Conservation (phyloP, 2,329 filamentous ascomycete genomes). For the Phoma sp. region DNA sequence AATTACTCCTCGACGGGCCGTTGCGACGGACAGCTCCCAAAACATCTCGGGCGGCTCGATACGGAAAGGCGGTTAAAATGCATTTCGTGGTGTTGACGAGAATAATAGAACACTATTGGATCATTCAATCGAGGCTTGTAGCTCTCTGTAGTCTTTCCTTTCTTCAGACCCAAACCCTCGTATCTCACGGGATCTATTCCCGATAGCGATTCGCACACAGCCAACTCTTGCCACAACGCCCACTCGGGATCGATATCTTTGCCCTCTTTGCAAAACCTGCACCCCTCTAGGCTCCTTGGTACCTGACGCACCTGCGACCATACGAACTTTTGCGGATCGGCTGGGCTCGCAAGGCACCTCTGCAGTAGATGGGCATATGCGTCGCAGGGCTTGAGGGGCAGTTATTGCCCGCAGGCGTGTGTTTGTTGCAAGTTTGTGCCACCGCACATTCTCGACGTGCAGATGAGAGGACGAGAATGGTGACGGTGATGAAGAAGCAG, state of each 20-base stretch:
- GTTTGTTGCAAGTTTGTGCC: neutral
- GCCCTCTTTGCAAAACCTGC: conserved; percentile 1
- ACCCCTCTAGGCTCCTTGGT: neutral
- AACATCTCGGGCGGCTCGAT: too few species aligned
- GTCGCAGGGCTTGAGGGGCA: neutral
- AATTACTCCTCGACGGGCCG: too few species aligned
- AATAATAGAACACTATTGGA: too few species aligned
- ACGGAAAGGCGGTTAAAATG: too few species aligned
- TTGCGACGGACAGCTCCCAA: too few species aligned
- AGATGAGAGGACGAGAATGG: neutral
- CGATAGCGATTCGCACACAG: neutral
- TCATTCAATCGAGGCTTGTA: too few species aligned
- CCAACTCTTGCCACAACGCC: conserved; percentile 7
- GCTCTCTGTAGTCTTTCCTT: neutral
- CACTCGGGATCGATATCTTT: neutral
- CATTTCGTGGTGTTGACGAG: too few species aligned
- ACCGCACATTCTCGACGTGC: neutral
- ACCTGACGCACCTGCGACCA: neutral
- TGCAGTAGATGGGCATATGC: neutral
- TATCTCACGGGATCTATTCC: neutral
- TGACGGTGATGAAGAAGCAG: too few species aligned
- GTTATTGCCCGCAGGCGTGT: neutral
- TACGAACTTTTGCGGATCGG: neutral
- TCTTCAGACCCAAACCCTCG: neutral
- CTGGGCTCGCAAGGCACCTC: neutral